Evolutionary conservation across 2,329 filamentous ascomycete genomes (phyloP).

Genomic region (Fusarium burgessii): DNA sequence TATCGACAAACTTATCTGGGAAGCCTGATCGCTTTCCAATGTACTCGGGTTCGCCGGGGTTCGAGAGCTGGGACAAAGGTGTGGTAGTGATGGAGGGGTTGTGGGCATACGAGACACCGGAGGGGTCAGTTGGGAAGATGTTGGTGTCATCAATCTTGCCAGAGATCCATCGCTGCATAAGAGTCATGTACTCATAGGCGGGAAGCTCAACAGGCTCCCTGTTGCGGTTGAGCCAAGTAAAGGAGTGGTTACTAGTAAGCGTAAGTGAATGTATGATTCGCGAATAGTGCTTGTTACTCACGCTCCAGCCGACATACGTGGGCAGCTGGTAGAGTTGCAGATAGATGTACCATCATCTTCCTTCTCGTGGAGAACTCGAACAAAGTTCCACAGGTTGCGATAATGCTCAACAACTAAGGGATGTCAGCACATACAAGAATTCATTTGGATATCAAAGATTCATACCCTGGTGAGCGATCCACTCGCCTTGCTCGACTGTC

Average conservation of each 20-base stretch:
- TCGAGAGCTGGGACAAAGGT: constrained; percentile 72
- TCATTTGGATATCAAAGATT: neutral
- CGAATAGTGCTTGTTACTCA: constrained; percentile 63
- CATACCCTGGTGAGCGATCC: constrained; percentile 92
- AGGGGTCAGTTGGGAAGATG: constrained; percentile 90
- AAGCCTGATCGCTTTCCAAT: constrained; percentile 94
- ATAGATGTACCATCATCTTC: constrained; percentile 82
- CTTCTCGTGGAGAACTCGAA: constrained; percentile 87
- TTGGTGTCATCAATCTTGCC: constrained; percentile 92
- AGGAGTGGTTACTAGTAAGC: constrained; percentile 80
- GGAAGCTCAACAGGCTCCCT: constrained; percentile 91
- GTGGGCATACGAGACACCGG: constrained; percentile 74
- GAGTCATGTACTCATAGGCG: constrained; percentile 91
- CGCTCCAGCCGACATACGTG: constrained; percentile 95
- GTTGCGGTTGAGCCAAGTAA: constrained; percentile 93
- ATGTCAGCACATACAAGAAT: neutral
- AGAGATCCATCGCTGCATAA: constrained; percentile 97
- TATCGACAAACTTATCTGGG: constrained; percentile 86
- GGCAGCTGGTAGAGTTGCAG: constrained; percentile 87
- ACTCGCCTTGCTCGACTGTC: constrained; percentile 94
- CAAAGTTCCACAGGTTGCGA: constrained; percentile 88
- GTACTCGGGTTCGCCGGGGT: constrained; percentile 76
- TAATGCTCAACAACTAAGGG: constrained; percentile 88
- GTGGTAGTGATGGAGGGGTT: constrained; percentile 70
- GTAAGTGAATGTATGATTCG: constrained; percentile 19